Percentiles rank a stretch among this genome's conserved stretches.
phyloP scores from a whole-genome alignment of 768 basidiomycete genomes.

The Pholiota molesta region DNA sequence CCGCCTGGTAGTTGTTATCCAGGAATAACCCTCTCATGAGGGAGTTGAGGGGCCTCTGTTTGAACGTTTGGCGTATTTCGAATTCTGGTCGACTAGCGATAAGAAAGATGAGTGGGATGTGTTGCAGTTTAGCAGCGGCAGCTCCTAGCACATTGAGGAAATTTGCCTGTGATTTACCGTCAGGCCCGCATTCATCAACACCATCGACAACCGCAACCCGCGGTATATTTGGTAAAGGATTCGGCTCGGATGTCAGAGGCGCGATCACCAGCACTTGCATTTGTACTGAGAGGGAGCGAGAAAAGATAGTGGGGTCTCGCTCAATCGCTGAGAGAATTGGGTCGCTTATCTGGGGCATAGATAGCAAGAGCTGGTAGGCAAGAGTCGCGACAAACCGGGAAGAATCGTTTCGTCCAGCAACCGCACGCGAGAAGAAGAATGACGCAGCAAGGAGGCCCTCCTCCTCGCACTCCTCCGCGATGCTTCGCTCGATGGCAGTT shows the following conservation, averaged over 20 bases:
- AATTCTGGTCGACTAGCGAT: not conserved
- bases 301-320: too few species aligned
- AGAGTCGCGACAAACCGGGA: too few species aligned
- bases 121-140: not conserved
- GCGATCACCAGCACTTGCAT: not conserved
- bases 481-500: too few species aligned
- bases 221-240: not conserved
- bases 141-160: not conserved
- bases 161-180: not conserved
- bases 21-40: not conserved
- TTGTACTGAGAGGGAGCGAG: not conserved
- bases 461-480: too few species aligned
- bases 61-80: not conserved
- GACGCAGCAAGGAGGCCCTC: too few species aligned
- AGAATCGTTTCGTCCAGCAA: too few species aligned
- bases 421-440: too few species aligned
- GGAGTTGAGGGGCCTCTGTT: not conserved
- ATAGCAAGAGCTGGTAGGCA: too few species aligned
- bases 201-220: not conserved
- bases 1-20: not conserved
- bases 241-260: not conserved
- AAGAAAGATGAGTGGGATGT: not conserved
- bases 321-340: too few species aligned
- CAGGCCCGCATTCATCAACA: not conserved
- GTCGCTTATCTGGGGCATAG: too few species aligned